These are phyloP conservation scores for Ogataea corticis DNA, from an alignment of 805 yeast genomes.

Conservation along the genomic window DNA sequence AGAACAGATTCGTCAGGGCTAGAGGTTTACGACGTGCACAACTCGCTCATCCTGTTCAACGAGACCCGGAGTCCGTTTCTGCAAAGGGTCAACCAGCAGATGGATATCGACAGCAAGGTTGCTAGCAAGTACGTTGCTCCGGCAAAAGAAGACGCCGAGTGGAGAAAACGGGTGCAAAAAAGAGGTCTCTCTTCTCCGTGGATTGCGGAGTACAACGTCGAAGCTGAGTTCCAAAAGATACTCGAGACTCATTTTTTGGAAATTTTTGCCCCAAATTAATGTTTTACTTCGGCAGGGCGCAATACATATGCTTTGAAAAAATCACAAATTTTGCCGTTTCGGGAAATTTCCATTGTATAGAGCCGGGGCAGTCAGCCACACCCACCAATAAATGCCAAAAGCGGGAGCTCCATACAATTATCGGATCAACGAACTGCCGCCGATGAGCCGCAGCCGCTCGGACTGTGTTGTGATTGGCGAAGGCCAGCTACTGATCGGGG, in stretches of 20 bases:
- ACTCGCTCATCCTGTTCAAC: conserved; percentile 5
- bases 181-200: conserved; percentile 6
- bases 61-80: conserved; percentile 12
- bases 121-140: conserved; percentile 8
- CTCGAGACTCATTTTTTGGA: conserved; percentile 6
- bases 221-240: conserved; percentile 11
- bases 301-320: too few species aligned
- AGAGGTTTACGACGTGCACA: conserved; percentile 1
- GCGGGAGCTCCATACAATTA: too few species aligned
- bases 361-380: too few species aligned
- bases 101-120: conserved; percentile 11
- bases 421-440: too few species aligned
- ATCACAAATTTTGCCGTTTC: too few species aligned
- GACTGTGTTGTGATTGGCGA: too few species aligned
- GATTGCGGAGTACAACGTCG: conserved; percentile 12
- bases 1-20: background rate
- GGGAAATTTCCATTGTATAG: too few species aligned
- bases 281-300: too few species aligned
- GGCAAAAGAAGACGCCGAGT: conserved; percentile 10
- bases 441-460: too few species aligned
- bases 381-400: too few species aligned
- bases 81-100: conserved; percentile 9
- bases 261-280: background rate
- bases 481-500: too few species aligned
- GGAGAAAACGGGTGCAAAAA: conserved; percentile 7